Evolutionary conservation across 1,139 yeast genomes (phyloP).

Genomic region (Suhomyces kunorum): DNA sequence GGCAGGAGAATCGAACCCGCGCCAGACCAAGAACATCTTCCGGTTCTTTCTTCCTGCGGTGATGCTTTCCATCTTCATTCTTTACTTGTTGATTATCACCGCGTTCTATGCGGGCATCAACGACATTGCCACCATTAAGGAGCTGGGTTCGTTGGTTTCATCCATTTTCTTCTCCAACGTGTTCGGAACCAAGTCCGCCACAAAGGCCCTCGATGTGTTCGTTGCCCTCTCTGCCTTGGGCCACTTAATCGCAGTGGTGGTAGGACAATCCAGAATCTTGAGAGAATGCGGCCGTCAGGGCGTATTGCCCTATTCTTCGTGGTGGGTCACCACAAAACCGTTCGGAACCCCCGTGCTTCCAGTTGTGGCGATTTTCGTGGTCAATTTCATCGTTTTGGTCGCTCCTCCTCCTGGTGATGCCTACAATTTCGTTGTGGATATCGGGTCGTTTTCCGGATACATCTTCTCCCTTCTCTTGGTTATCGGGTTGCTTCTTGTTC

Average conservation of each 20-base stretch:
- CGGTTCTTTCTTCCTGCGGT: slow-evolving; percentile 37
- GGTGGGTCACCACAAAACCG: slow-evolving; percentile 46
- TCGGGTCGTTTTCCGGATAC: slow-evolving; percentile 22
- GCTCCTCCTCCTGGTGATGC: slow-evolving; percentile 52
- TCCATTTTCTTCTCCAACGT: slow-evolving; percentile 30
- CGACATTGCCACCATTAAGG: slow-evolving; percentile 29
- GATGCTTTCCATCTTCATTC: slow-evolving; percentile 32
- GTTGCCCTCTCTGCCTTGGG: slow-evolving; percentile 48
- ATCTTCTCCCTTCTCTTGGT: slow-evolving; percentile 37
- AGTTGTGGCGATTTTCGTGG: slow-evolving; percentile 36
- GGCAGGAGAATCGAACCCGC: slow-evolving; percentile 40
- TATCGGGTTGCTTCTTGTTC: slow-evolving; percentile 36
- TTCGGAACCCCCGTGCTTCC: slow-evolving; percentile 46
- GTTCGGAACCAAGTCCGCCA: slow-evolving; percentile 35
- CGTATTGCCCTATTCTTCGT: slow-evolving; percentile 40
- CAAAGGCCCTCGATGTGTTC: slow-evolving; percentile 35
- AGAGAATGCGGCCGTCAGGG: slow-evolving; percentile 53
- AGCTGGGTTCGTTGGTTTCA: slow-evolving; percentile 23
- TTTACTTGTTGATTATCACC: slow-evolving; percentile 39
- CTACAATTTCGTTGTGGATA: slow-evolving; percentile 41
- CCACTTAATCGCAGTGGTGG: slow-evolving; percentile 40
- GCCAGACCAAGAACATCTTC: slow-evolving; percentile 31
- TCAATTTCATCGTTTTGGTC: slow-evolving; percentile 39
- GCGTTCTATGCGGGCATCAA: slow-evolving; percentile 41
- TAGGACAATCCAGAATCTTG: slow-evolving; percentile 43